These are phyloP conservation scores for Hanseniaspora sp. DNA, from an alignment of 1,139 yeast genomes.

Conservation along the genomic window DNA sequence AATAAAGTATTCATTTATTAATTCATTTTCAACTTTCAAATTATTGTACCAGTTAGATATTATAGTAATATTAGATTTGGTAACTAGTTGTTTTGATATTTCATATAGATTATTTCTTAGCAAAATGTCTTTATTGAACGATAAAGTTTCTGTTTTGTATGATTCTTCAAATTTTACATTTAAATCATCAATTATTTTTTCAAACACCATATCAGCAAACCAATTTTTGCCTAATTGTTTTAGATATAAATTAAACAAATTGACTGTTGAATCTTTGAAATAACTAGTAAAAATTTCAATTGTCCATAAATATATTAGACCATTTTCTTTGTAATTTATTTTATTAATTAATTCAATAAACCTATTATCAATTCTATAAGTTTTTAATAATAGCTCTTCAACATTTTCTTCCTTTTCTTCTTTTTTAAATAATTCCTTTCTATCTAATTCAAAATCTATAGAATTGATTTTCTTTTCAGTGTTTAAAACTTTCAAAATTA, in stretches of 20 bases:
- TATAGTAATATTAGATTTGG: not conserved
- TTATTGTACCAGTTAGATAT: constrained; percentile 11
- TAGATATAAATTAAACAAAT: not conserved
- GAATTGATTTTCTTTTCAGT: constrained; percentile 1
- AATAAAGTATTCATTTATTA: constrained; percentile 39
- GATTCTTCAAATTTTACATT: not conserved
- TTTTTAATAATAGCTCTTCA: not conserved
- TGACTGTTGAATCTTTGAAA: constrained; percentile 3
- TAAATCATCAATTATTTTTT: constrained; percentile 29
- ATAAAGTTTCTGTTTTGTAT: not conserved
- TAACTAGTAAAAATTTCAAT: not conserved
- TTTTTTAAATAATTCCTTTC: constrained; percentile 5
- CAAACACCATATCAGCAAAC: constrained; percentile 38
- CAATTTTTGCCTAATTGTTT: constrained; percentile 4
- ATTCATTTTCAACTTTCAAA: constrained; percentile 40
- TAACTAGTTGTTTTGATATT: not conserved
- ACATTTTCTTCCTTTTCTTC: not conserved
- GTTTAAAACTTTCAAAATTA: constrained; percentile 2
- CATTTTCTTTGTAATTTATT: not conserved
- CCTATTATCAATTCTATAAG: constrained; percentile 1
- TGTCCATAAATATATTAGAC: constrained; percentile 4
- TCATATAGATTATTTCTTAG: not conserved
- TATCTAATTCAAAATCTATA: constrained; percentile 10
- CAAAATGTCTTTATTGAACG: not conserved
- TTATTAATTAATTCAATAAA: not conserved